Evolutionary conservation across 148 eudicot genomes (phyloP), one percentile per base, ranked within the genome.

Genomic region (Polygonum maritimum): DNA sequence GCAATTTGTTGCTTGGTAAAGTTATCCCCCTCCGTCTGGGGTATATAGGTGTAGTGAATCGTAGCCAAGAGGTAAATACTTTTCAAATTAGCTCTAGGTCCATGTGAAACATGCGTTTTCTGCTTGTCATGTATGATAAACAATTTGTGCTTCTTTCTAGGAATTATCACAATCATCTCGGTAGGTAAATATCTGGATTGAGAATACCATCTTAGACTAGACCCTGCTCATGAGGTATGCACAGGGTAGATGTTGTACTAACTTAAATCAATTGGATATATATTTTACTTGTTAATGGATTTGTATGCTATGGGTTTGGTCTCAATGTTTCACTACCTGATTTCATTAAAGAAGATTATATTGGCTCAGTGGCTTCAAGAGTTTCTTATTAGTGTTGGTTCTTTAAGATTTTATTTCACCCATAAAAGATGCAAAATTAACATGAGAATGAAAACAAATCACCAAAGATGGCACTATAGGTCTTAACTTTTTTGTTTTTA

Each of bases 11-110:
- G 78, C 92, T 91, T 70, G 98, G 96, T 73, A 91, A 91, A 85
- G 94, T 93, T 73, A 85, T 93, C 45, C 98, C 93, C 35, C 98
- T 93, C 75, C 92, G 88, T 44, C 96, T 91, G 81, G 98, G 98
- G 77, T 93, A 89, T 78, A 81, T 93, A 52, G 98, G 98, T 40
- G 94, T 93, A 45, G 98, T 93, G 44, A 91, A 93, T 79, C 96
- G 96, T 60, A 86, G 98, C 81, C 98, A 93, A 84, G 91, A 91
- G 96, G 98, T 93, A 87, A 81, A 33, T 63, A 1, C 36, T 63
- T 31, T 63, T 31, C 40, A 4, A 57, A 63, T 63, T 13, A 18
- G 33, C 10, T 5, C 12, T 9, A 2, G 16, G 15, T 62, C 33
- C 31, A 9, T 11, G 12, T 11, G 16, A 26, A 62, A 62, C 31